Evolutionary conservation across 805 yeast species (phyloP).

Genomic region (Cephaloascus fragrans): DNA sequence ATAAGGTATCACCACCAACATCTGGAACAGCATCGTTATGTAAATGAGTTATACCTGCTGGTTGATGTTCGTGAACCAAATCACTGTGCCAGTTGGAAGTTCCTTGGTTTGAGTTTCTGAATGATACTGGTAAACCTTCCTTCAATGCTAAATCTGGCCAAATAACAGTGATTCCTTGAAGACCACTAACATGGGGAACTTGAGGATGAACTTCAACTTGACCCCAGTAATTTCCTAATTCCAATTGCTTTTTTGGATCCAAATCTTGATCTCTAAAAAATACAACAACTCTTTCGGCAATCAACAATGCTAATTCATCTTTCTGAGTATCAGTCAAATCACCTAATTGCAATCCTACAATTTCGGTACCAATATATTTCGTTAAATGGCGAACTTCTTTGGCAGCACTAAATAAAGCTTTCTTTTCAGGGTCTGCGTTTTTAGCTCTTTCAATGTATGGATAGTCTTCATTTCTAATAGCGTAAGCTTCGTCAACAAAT

Average conservation of each 20-base stretch:
- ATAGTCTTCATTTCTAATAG: constrained; percentile 21
- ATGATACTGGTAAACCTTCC: neutral
- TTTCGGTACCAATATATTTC: constrained; percentile 39
- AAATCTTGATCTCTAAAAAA: constrained; percentile 40
- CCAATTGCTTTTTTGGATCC: constrained; percentile 30
- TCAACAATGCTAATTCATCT: constrained; percentile 36
- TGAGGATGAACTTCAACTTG: constrained; percentile 31
- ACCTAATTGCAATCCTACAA: constrained; percentile 33
- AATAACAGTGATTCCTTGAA: constrained; percentile 21
- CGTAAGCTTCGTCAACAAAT: constrained; percentile 28
- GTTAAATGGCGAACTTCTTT: constrained; percentile 30
- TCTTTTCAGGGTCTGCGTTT: constrained; percentile 26
- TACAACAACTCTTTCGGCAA: constrained; percentile 42
- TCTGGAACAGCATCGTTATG: constrained; percentile 29
- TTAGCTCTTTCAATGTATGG: constrained; percentile 24
- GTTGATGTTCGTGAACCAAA: constrained; percentile 40
- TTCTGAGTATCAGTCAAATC: constrained; percentile 31
- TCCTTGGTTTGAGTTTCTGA: neutral
- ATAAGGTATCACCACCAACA: constrained; percentile 48
- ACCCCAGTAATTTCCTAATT: constrained; percentile 36
- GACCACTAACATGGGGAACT: constrained; percentile 18
- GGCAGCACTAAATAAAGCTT: constrained; percentile 29
- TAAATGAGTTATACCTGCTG: constrained; percentile 44
- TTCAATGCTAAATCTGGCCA: constrained; percentile 14
- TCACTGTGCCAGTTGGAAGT: constrained; percentile 1